phyloP scores from a whole-genome alignment of 169 alveolate species.

The Babesia ovata region DNA sequence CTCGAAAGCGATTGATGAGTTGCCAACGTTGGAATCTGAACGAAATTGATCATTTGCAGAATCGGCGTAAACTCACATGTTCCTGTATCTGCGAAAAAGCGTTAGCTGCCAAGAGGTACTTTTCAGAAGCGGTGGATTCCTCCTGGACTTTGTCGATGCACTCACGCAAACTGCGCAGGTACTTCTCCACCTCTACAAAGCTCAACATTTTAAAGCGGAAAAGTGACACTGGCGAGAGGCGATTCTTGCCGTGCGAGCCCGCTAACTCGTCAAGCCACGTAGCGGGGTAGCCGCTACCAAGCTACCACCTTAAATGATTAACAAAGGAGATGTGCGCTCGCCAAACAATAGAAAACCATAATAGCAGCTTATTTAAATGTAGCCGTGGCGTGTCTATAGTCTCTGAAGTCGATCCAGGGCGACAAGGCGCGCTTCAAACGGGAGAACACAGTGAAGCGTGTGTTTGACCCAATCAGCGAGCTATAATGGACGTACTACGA shows the following conservation, averaged over 20 bases:
- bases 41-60: not conserved
- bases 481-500: constrained; percentile 78
- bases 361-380: not conserved
- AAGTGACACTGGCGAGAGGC: no score
- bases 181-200: constrained; percentile 30
- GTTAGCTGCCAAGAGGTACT: constrained; percentile 53
- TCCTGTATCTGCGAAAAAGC: constrained; percentile 45
- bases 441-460: constrained; percentile 70
- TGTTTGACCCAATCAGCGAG: constrained; percentile 77
- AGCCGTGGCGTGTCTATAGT: constrained; percentile 44
- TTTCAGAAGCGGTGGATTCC: constrained; percentile 55
- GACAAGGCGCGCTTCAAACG: constrained; percentile 71
- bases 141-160: constrained; percentile 10
- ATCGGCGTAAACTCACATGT: constrained; percentile 33
- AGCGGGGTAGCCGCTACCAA: not conserved
- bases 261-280: not conserved
- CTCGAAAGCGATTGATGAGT: constrained; percentile 42
- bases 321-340: not conserved
- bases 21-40: constrained; percentile 48
- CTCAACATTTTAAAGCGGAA: constrained; percentile 2
- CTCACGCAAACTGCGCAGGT: constrained; percentile 45
- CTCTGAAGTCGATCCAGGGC: constrained; percentile 68
- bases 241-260: no score
- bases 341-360: not conserved
- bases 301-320: not conserved